Conservation (phyloP, 108 stramenopile genomes). For the Cyclotella kingstonii region DNA sequence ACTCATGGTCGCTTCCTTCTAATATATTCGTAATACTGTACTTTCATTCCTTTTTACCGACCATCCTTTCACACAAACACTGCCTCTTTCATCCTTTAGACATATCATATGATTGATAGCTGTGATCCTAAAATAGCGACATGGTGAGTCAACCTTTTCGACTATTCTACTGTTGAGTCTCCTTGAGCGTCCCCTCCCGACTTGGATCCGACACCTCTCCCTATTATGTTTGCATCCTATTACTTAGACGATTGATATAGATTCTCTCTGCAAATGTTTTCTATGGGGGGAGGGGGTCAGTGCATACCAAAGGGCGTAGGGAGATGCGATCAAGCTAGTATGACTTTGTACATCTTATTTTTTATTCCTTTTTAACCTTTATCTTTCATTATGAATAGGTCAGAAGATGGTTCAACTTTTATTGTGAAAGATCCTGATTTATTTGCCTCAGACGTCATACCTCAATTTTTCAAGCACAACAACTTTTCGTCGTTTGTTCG, state of each 20-base stretch:
- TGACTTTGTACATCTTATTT: constrained; percentile 5
- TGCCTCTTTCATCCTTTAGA: constrained; percentile 30
- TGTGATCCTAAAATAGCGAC: constrained; percentile 62
- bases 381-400: constrained; percentile 23
- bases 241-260: too few species aligned
- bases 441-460: constrained; percentile 75
- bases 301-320: neutral
- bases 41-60: neutral
- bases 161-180: constrained; percentile 14
- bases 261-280: too few species aligned
- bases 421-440: constrained; percentile 73
- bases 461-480: constrained; percentile 94
- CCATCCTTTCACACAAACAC: too few species aligned
- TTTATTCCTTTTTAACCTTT: constrained; percentile 3
- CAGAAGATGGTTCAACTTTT: constrained; percentile 74
- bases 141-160: constrained; percentile 50
- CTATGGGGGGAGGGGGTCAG: too few species aligned
- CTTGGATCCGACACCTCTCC: constrained; percentile 8
- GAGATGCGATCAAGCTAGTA: neutral
- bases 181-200: constrained; percentile 25
- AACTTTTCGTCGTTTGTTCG: constrained; percentile 92
- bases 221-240: too few species aligned
- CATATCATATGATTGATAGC: constrained; percentile 74
- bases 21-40: neutral
- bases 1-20: neutral